phyloP scores from a whole-genome alignment of 768 basidiomycete genomes.

The Obba rivulosa region DNA sequence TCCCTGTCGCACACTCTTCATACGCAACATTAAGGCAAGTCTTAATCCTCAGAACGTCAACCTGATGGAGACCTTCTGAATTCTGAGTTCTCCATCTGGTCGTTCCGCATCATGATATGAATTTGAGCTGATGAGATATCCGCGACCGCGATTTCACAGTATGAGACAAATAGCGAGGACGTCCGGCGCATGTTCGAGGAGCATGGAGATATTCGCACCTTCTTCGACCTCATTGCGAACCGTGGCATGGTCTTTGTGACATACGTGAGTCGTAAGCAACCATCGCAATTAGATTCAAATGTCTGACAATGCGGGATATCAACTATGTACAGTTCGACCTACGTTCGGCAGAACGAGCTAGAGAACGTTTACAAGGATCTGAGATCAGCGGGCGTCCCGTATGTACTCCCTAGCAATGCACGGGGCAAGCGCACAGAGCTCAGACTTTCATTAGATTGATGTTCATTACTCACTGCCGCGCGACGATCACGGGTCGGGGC shows the following conservation, averaged over 20 bases:
- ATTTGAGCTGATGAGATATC: conserved; percentile 6
- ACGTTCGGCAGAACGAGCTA: conserved; percentile 86
- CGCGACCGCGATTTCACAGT: conserved; percentile 39
- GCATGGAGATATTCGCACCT: conserved; percentile 94
- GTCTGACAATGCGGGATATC: not conserved
- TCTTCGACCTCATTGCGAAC: conserved; percentile 91
- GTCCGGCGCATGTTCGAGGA: conserved; percentile 85
- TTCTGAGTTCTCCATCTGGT: no score
- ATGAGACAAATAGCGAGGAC: conserved; percentile 83
- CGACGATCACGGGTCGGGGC: conserved; percentile 49
- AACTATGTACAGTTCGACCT: conserved; percentile 67
- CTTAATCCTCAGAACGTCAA: conserved; percentile 1
- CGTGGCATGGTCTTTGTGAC: conserved; percentile 99
- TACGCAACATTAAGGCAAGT: conserved; percentile 97
- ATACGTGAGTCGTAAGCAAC: conserved; percentile 62
- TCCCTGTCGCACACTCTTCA: conserved; percentile 93
- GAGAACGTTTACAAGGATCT: conserved; percentile 86
- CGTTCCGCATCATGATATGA: not conserved
- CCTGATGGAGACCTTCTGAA: not conserved
- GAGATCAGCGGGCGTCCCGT: conserved; percentile 87
- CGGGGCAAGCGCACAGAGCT: not conserved
- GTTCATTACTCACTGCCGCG: conserved; percentile 96
- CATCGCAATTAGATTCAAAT: not conserved
- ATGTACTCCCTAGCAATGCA: conserved; percentile 28
- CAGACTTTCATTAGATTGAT: conserved; percentile 69